Evolutionary conservation across 176 grass and related monocot species (phyloP).

Genomic region (Typha latifolia): DNA sequence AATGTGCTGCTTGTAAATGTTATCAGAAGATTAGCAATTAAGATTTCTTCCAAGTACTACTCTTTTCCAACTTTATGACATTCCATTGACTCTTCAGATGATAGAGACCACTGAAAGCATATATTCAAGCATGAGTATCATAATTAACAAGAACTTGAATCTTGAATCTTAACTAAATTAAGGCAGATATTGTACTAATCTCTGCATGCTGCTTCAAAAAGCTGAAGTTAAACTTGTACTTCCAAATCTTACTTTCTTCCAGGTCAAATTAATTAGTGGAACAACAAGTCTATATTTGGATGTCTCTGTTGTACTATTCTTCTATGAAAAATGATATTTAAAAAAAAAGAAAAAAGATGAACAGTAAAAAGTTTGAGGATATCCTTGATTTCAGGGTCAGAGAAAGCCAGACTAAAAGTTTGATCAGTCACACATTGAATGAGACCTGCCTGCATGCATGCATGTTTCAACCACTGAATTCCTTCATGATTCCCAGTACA

Average conservation of each 20-base stretch:
- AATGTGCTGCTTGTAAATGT: no score
- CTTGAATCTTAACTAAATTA: neutral
- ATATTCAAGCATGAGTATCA: neutral
- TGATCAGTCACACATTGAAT: neutral
- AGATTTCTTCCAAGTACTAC: no score
- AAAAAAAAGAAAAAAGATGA: neutral
- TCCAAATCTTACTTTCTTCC: slow-evolving; percentile 4
- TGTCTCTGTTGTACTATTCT: neutral
- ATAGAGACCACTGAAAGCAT: slow-evolving; percentile 5
- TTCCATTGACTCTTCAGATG: neutral
- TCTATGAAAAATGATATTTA: neutral
- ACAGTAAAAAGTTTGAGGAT: slow-evolving; percentile 1
- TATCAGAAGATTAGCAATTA: no score
- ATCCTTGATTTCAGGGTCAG: neutral
- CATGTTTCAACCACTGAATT: slow-evolving; percentile 6
- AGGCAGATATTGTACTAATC: neutral
- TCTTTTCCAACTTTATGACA: no score
- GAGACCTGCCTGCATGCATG: slow-evolving; percentile 1
- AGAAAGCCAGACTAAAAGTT: neutral
- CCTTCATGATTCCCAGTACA: slow-evolving; percentile 3
- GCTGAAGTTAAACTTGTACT: neutral
- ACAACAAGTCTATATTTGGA: neutral
- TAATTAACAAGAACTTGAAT: neutral
- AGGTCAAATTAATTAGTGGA: neutral
- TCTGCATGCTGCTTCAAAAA: neutral